Percentiles rank a stretch among this genome's conserved stretches.
phyloP scores from a whole-genome alignment of 306 rosid genomes.

The Inga laurina region DNA sequence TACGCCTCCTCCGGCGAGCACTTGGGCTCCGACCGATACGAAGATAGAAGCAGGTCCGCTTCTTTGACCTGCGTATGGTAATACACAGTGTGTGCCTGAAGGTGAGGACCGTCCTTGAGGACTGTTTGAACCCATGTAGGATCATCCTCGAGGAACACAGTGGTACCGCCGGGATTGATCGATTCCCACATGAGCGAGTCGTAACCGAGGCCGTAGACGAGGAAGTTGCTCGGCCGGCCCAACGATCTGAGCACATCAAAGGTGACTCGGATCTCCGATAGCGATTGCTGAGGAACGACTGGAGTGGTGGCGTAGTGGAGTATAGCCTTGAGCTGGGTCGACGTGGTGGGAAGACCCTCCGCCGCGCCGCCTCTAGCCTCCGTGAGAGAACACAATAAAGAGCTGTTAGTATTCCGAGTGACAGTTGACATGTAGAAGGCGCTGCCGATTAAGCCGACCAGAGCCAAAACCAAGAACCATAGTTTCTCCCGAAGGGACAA shows the following conservation, averaged over 20 bases:
- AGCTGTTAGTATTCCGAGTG: slow-evolving; percentile 34
- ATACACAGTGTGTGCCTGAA: slow-evolving; percentile 59
- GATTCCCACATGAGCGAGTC: slow-evolving; percentile 98
- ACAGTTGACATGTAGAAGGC: slow-evolving; percentile 41
- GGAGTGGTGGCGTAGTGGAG: slow-evolving; percentile 89
- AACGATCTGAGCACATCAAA: slow-evolving; percentile 59
- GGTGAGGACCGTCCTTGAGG: slow-evolving; percentile 59
- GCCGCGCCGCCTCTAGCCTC: slow-evolving; percentile 4
- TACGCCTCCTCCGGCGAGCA: slow-evolving; percentile 52
- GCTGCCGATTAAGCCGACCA: slow-evolving; percentile 52
- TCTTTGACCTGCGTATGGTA: slow-evolving; percentile 75
- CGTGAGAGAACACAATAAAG: slow-evolving; percentile 43
- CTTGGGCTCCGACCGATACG: slow-evolving; percentile 40
- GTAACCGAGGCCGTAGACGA: slow-evolving; percentile 85
- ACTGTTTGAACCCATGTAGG: slow-evolving; percentile 84
- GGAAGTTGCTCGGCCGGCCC: slow-evolving; percentile 69
- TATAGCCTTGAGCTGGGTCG: slow-evolving; percentile 60
- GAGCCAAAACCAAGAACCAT: slow-evolving; percentile 42
- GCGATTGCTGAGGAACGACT: slow-evolving; percentile 70
- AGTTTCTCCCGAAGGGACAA: slow-evolving; percentile 35
- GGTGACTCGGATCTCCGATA: slow-evolving; percentile 63
- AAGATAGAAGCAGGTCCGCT: slow-evolving; percentile 49
- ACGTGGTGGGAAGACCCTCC: slow-evolving; percentile 22
- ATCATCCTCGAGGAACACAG: slow-evolving; percentile 88
- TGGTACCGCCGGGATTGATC: slow-evolving; percentile 73